A percentile compares a stretch with the other conserved stretches of the same genome.
Conservation (phyloP, 495 filamentous ascomycete genomes). For the Annulohypoxylon moriforme region DNA sequence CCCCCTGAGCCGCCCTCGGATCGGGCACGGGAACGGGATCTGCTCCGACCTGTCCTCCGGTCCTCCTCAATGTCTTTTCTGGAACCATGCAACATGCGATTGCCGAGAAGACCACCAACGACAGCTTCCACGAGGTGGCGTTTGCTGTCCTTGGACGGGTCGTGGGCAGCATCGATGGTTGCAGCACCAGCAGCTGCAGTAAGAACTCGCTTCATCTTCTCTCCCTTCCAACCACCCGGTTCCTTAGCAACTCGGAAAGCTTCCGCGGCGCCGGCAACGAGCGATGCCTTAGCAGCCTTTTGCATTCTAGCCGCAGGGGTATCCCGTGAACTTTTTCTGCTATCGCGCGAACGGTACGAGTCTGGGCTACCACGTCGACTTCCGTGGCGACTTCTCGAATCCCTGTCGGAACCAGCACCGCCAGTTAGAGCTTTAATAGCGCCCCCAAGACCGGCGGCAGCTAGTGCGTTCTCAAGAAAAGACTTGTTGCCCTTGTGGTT, state of each 20-base stretch:
- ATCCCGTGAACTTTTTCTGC: conserved; percentile 56
- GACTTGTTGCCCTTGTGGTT: conserved; percentile 72
- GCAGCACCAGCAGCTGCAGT: conserved; percentile 88
- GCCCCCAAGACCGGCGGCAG: conserved; percentile 73
- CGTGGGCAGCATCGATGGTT: conserved; percentile 80
- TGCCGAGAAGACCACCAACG: conserved; percentile 86
- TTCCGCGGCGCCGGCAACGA: conserved; percentile 86
- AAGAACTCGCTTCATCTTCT: conserved; percentile 86
- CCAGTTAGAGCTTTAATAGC: conserved; percentile 65
- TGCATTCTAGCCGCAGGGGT: conserved; percentile 67
- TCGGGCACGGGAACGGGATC: conserved; percentile 64
- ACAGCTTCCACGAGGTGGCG: conserved; percentile 77
- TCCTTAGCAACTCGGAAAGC: conserved; percentile 89
- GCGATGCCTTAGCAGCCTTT: conserved; percentile 86
- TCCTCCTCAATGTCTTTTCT: conserved; percentile 70
- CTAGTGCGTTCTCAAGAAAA: conserved; percentile 75
- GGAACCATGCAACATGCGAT: conserved; percentile 79
- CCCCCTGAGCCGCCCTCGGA: conserved; percentile 58
- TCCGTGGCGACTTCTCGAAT: conserved; percentile 62
- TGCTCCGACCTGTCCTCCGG: conserved; percentile 60
- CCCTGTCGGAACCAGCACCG: conserved; percentile 63
- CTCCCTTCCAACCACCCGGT: conserved; percentile 83
- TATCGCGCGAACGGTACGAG: conserved; percentile 58
- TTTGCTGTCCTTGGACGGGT: conserved; percentile 79
- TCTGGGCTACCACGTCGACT: conserved; percentile 59